Percentiles rank a stretch among this genome's conserved stretches.
These are phyloP conservation scores for Volutella citrinella DNA, from an alignment of 2,329 filamentous ascomycete genomes.

Conservation along the genomic window DNA sequence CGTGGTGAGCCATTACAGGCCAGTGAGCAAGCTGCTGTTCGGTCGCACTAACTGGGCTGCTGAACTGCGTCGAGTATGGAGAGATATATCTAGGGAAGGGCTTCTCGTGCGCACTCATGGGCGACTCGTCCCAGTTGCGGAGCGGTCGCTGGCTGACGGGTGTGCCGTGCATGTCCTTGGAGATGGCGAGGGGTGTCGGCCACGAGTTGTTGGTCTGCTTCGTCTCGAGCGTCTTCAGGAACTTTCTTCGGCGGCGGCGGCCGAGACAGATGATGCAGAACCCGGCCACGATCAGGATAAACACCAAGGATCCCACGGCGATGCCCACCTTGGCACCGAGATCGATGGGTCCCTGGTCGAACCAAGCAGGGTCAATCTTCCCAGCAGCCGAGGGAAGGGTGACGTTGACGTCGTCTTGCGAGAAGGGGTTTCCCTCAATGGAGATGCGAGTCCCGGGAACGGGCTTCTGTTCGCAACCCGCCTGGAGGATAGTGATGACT, in stretches of 20 bases:
- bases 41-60: conserved; percentile 50
- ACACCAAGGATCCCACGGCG: conserved; percentile 47
- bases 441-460: conserved; percentile 44
- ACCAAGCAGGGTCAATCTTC: conserved; percentile 38
- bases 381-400: conserved; percentile 45
- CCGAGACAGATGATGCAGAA: conserved; percentile 55
- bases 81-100: conserved; percentile 50
- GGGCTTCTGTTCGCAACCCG: conserved; percentile 54
- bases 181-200: conserved; percentile 32
- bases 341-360: conserved; percentile 43
- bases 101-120: conserved; percentile 41
- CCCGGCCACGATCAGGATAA: conserved; percentile 47
- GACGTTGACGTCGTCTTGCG: conserved; percentile 43
- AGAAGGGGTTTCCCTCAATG: conserved; percentile 52
- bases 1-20: conserved; percentile 13
- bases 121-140: conserved; percentile 52
- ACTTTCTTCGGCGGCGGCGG: conserved; percentile 51
- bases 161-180: conserved; percentile 34
- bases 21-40: conserved; percentile 28
- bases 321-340: conserved; percentile 59
- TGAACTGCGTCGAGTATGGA: conserved; percentile 59
- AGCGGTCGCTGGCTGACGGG: conserved; percentile 53
- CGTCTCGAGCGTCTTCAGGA: conserved; percentile 46
- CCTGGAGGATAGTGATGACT: conserved; percentile 51
- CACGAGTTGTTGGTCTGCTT: conserved; percentile 37